phyloP scores from a whole-genome alignment of 2,329 filamentous ascomycete genomes.

The Paracamarosporium sp. region DNA sequence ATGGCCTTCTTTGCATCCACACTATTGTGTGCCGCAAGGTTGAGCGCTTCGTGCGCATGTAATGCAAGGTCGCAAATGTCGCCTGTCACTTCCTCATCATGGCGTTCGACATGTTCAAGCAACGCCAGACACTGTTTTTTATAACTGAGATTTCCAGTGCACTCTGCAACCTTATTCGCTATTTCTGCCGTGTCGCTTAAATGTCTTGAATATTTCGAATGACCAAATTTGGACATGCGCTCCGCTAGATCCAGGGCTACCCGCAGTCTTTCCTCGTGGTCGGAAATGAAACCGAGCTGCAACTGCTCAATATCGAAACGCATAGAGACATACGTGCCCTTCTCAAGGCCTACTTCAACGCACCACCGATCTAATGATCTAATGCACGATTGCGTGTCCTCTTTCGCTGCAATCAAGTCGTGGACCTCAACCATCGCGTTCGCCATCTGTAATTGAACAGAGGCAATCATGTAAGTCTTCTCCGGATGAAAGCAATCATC shows the following conservation, averaged over 20 bases:
- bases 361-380: background rate
- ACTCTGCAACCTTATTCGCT: background rate
- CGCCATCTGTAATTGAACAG: slow-evolving; percentile 1
- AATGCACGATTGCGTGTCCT: background rate
- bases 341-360: background rate
- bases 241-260: background rate
- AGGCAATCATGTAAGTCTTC: background rate
- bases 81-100: background rate
- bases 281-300: background rate
- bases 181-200: background rate
- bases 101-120: background rate
- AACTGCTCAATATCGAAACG: background rate
- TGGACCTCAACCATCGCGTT: slow-evolving; percentile 1
- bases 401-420: background rate
- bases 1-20: slow-evolving; percentile 5
- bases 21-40: background rate
- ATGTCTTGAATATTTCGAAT: background rate
- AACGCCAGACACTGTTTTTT: background rate
- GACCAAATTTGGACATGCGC: background rate
- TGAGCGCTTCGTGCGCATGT: background rate
- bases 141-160: background rate
- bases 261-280: background rate
- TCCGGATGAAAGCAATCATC: background rate
- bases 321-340: background rate
- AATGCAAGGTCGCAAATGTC: slow-evolving; percentile 4